phyloP scores from a whole-genome alignment of 331 rosid species.

The Malus hybrid region DNA sequence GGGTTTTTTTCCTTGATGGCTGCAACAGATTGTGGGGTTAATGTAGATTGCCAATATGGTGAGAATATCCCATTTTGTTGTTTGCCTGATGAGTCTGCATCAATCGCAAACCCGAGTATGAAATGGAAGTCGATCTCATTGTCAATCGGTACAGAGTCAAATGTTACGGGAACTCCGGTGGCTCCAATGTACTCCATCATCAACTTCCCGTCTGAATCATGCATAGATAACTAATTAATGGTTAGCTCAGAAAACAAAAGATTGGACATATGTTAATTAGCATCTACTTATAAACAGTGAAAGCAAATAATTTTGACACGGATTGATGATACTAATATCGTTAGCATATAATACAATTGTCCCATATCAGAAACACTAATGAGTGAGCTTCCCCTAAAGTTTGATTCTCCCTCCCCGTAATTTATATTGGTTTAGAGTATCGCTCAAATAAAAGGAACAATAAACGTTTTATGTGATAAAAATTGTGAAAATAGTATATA shows the following conservation, averaged over 20 bases:
- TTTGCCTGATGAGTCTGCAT: constrained; percentile 35
- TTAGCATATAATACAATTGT: background rate
- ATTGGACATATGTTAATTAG: background rate
- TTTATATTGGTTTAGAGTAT: too few relatives aligned
- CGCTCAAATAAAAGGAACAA: too few relatives aligned
- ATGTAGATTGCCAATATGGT: constrained; percentile 34
- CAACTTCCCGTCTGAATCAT: constrained; percentile 41
- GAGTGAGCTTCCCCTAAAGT: too few relatives aligned
- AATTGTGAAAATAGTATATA: background rate
- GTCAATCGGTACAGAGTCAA: constrained; percentile 29
- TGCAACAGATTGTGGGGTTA: constrained; percentile 34
- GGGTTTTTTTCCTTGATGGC: constrained; percentile 25
- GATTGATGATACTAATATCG: background rate
- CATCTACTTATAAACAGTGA: background rate
- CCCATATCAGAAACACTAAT: background rate
- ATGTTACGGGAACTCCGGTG: constrained; percentile 27
- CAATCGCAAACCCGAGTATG: constrained; percentile 43
- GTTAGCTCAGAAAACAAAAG: background rate
- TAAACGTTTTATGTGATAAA: too few relatives aligned
- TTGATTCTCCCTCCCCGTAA: too few relatives aligned
- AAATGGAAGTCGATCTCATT: constrained; percentile 43
- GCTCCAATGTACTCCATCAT: constrained; percentile 76
- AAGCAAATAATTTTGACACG: background rate
- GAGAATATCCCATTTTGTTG: constrained; percentile 40
- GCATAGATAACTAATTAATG: background rate